phyloP scores from a whole-genome alignment of 768 basidiomycete genomes.

The Obba rivulosa region DNA sequence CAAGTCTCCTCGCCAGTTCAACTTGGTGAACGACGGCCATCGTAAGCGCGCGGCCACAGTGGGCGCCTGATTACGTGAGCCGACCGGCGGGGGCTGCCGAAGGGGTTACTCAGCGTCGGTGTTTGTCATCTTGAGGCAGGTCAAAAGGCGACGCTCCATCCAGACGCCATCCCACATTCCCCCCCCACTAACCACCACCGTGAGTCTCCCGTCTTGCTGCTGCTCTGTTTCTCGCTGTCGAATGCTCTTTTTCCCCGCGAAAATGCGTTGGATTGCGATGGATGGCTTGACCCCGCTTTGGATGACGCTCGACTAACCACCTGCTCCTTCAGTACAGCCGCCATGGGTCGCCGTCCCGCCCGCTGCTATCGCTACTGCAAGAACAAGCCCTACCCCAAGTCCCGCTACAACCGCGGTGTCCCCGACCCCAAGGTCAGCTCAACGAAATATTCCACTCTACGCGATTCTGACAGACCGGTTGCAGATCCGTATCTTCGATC shows the following conservation, averaged over 20 bases:
- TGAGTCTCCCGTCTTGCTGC: slow-evolving; percentile 12
- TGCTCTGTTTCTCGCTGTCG: slow-evolving; percentile 2
- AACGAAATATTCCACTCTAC: neutral
- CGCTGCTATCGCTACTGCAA: slow-evolving; percentile 99
- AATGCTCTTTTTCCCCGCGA: slow-evolving; percentile 5
- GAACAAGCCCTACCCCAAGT: slow-evolving; percentile 98
- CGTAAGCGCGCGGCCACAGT: neutral
- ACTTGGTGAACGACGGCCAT: neutral
- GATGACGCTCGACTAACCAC: slow-evolving; percentile 17
- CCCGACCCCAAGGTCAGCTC: slow-evolving; percentile 83
- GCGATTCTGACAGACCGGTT: neutral
- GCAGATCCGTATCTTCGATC: slow-evolving; percentile 94
- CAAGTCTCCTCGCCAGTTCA: neutral
- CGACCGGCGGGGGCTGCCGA: slow-evolving; percentile 4
- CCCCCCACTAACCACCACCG: slow-evolving; percentile 10
- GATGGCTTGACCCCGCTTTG: slow-evolving; percentile 12
- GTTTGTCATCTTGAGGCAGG: slow-evolving; percentile 17
- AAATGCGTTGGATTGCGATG: slow-evolving; percentile 11
- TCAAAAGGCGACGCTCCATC: slow-evolving; percentile 14
- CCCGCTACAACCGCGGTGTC: slow-evolving; percentile 96
- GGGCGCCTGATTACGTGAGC: neutral
- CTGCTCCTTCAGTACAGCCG: slow-evolving; percentile 15
- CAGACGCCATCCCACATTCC: slow-evolving; percentile 7
- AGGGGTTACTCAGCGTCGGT: slow-evolving; percentile 14
- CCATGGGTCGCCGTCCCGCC: slow-evolving; percentile 96